Evolutionary conservation across 1,284 basidiomycete species (phyloP), one percentile per base, ranked within the genome.

Genomic region (Melampsora abietis-canadensis): DNA sequence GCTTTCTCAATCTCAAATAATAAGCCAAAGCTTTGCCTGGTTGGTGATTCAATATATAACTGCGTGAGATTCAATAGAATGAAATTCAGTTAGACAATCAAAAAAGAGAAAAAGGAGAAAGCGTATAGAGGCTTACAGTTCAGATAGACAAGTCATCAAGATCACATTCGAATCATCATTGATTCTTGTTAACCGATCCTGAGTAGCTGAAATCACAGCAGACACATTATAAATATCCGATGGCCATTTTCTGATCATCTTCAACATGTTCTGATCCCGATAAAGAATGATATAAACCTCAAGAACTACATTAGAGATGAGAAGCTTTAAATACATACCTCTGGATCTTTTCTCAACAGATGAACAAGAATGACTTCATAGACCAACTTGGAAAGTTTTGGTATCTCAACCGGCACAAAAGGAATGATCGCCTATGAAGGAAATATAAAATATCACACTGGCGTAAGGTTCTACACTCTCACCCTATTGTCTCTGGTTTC

Each of bases 321-420:
- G 46, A 14, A 19, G 27, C 10, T 40, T 40, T 60, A 14, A 30
- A n/a, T 24, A 80, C 86, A 76, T 78, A 91, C 92, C 78, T 86
- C 82, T 79, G 86, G 87, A 81, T 97, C 91, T 75, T 91, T 87
- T 1, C 87, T 85, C 17, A 98, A 83, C 80, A 94, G 91, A 81
- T 97, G 87, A 0, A 89, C 92, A 1, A 98, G 85, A 61, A 98
- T 89, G 90, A 98, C 92, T 82, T 96, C 94, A 82, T 98, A 99
- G 3, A 96, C 91, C 34, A 93, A 82, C 77, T 88, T 88, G 62
- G 89, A 88, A 15, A 98, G 86, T 66, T 88, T 88, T 0, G 94
- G 95, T 4, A 87, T 84, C 34, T 89, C 86, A 0, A 89, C 93
- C 0, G 96, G 96, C 0, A 98, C 87, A 79, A 87, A 89, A 0